Conservation (phyloP, 208 protist genomes). For the Wallacemonas collosoma region DNA sequence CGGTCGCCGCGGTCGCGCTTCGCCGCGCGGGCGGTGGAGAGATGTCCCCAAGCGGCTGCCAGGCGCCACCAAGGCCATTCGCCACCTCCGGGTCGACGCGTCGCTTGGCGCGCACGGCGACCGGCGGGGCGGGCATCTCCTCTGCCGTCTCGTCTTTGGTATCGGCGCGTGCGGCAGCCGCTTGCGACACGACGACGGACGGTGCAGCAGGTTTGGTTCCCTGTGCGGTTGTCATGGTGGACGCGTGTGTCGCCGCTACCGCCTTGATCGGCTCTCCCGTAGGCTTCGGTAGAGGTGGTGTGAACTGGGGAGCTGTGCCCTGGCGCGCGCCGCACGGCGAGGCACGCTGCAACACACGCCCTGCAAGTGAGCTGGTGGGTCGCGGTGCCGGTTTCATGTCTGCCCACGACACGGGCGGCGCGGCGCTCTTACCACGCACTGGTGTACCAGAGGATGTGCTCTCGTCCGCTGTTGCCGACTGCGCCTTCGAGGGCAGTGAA, state of each 20-base stretch:
- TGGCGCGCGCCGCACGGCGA: not conserved
- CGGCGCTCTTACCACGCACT: not conserved
- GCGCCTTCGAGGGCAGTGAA: not conserved
- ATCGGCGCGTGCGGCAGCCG: not conserved
- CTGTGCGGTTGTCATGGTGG: not conserved
- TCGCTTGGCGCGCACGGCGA: slow-evolving; percentile 14
- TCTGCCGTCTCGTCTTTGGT: not conserved
- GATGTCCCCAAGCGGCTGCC: not conserved
- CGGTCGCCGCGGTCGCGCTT: not conserved
- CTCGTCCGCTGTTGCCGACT: not conserved
- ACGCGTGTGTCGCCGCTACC: slow-evolving; percentile 2
- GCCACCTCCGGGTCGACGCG: slow-evolving; percentile 8
- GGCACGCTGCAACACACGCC: not conserved
- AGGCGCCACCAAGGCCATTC: not conserved
- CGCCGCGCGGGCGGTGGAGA: not conserved
- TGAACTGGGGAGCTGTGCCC: not conserved
- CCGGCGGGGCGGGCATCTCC: slow-evolving; percentile 24
- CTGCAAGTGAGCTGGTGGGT: not conserved
- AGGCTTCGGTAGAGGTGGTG: not conserved
- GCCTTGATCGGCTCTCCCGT: not conserved
- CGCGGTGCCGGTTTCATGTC: slow-evolving; percentile 12
- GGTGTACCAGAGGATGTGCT: not conserved
- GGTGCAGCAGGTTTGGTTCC: not conserved
- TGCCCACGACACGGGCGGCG: not conserved
- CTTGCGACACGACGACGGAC: not conserved